Conservation (phyloP, 192 early-diverging fungal species). For the Phlyctochytrium arcticum region DNA sequence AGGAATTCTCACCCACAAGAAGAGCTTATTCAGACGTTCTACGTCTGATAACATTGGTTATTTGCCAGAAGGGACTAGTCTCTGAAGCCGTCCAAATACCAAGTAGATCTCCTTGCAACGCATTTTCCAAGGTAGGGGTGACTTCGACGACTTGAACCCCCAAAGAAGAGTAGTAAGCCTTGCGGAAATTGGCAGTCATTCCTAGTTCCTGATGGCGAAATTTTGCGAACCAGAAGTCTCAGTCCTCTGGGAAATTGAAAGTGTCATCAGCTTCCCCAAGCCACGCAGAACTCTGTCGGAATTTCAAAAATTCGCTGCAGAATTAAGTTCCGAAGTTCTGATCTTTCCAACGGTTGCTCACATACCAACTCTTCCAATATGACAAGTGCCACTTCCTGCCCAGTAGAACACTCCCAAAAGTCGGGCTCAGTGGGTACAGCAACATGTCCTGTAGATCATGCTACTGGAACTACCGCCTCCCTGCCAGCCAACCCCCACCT, state of each 20-base stretch:
- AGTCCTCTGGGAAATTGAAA: too few relatives aligned
- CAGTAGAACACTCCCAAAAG: not conserved
- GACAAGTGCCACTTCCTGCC: not conserved
- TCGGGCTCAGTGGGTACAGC: too few relatives aligned
- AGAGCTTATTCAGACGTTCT: conserved; percentile 29
- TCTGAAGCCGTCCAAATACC: not conserved
- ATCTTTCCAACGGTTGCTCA: too few relatives aligned
- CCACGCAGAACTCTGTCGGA: too few relatives aligned
- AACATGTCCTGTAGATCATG: conserved; percentile 5
- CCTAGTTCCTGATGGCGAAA: too few relatives aligned
- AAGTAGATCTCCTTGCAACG: conserved; percentile 22
- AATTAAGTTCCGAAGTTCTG: too few relatives aligned
- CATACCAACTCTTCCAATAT: too few relatives aligned
- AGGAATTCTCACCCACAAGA: conserved; percentile 38
- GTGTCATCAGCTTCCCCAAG: too few relatives aligned
- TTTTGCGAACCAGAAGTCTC: too few relatives aligned
- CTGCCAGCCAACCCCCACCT: not conserved
- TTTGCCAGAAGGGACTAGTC: not conserved
- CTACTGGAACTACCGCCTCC: not conserved
- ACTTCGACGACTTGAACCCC: conserved; percentile 37
- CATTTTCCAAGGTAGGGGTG: conserved; percentile 27
- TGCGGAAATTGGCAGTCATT: conserved; percentile 32
- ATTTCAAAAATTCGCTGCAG: too few relatives aligned
- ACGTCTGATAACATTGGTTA: conserved; percentile 18
- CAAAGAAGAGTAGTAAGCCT: conserved; percentile 36